Evolutionary conservation across 1,139 yeast species (phyloP), one percentile per base, ranked within the genome.

Genomic region (Meyerozyma guilliermondii): DNA sequence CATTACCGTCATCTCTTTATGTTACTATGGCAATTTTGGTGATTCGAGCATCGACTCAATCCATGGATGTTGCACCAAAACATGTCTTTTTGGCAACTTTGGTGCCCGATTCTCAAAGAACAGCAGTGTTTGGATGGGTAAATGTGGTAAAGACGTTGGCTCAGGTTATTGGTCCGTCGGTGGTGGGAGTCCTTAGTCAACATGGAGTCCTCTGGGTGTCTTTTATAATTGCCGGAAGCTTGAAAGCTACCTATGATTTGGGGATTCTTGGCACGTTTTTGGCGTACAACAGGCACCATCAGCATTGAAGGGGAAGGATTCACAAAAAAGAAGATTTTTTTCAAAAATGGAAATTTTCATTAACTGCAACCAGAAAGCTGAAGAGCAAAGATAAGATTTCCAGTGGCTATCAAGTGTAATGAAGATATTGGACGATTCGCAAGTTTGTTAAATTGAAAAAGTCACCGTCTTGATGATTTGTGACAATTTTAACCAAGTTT

Each of bases 1-100:
- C 76, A 9, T 46, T 66, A 20, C 71, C 75, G 4, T 48, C 51
- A 3, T 56, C 65, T 7, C 55, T 68, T 38, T 39, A 48, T 9
- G 28, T 60, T 6, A 64, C 75, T 14, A 49, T 68, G 44, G 51
- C 54, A 3, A 59, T 68, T 9, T 50, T 70, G 45, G 47, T 65
- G 4, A 46, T 64, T 16, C 52, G 76, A 45, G 62, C 72, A 3
- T 55, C 65, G 7, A 66, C 72, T 26, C 73, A 68, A 46, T 55
- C 69, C 16, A 70, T 71, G 76, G 76, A 71, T 46, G 67, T 66
- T 39, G 72, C 74, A 3, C 72, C 76, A 10, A 71, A 71, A 41
- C 71, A 68, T 40, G 74, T 71, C 2, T 68, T 70, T 43, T 54
- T 70, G 31, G 71, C 74, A 5, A 58, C 74, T 0, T 53, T 68